phyloP scores from a whole-genome alignment of 1,284 basidiomycete genomes.

The Kalmanozyma brasiliensis region DNA sequence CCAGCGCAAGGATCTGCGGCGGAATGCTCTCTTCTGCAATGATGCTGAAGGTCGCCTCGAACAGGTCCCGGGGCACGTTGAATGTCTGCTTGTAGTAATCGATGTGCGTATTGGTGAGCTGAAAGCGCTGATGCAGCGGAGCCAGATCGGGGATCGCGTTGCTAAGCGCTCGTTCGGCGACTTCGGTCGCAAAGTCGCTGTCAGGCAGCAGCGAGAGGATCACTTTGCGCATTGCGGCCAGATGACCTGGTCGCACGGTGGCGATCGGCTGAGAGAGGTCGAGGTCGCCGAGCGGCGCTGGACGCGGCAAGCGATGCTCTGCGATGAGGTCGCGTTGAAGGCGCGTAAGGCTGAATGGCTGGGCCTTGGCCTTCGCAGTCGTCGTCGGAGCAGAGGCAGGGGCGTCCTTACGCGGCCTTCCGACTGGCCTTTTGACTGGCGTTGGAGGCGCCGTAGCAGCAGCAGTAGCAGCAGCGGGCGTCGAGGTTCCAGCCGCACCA shows the following conservation, averaged over 20 bases:
- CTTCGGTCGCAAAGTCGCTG: constrained; percentile 28
- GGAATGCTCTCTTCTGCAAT: constrained; percentile 33
- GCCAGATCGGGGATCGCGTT: constrained; percentile 10
- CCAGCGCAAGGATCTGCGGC: constrained; percentile 27
- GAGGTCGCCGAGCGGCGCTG: constrained; percentile 16
- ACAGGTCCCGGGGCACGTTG: constrained; percentile 19
- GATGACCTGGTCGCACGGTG: constrained; percentile 24
- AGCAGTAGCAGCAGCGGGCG: constrained; percentile 1
- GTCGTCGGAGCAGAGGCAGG: constrained; percentile 6
- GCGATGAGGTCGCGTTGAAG: constrained; percentile 34
- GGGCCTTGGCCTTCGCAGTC: constrained; percentile 10
- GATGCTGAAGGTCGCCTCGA: constrained; percentile 35
- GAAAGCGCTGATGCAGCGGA: constrained; percentile 33
- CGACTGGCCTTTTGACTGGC: background rate
- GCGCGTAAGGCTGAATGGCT: constrained; percentile 4
- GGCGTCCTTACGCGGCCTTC: background rate
- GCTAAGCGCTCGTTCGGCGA: constrained; percentile 13
- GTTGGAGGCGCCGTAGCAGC: background rate
- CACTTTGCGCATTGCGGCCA: constrained; percentile 33
- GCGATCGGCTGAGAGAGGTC: constrained; percentile 20
- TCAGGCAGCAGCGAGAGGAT: constrained; percentile 29
- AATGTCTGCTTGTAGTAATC: constrained; percentile 41
- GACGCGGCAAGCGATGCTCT: constrained; percentile 26
- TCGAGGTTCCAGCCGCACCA: background rate
- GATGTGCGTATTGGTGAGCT: constrained; percentile 46